phyloP scores from a whole-genome alignment of 495 filamentous ascomycete species.

The Podospora comata region DNA sequence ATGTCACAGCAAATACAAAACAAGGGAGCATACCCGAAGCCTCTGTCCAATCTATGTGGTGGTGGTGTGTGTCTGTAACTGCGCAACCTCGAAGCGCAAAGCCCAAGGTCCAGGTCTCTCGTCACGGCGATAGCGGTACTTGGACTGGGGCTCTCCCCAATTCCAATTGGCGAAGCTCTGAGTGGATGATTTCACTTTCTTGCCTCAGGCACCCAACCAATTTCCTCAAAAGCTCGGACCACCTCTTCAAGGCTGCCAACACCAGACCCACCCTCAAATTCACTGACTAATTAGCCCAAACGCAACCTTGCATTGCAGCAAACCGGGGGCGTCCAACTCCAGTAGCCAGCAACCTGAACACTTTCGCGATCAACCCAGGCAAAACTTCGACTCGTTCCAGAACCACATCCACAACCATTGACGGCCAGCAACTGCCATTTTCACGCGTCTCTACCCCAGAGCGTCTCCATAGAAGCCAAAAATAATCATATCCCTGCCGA shows the following conservation, averaged over 20 bases:
- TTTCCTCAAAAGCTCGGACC: background rate
- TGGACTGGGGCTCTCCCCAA: background rate
- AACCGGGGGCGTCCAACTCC: background rate
- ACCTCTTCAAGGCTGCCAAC: background rate
- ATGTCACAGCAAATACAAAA: background rate
- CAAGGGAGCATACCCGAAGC: slow-evolving; percentile 26
- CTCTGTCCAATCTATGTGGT: slow-evolving; percentile 11
- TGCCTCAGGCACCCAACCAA: slow-evolving; percentile 22
- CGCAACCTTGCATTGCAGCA: background rate
- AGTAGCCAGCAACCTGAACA: background rate
- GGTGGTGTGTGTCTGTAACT: slow-evolving; percentile 12
- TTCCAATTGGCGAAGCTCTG: slow-evolving; percentile 23
- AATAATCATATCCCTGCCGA: background rate
- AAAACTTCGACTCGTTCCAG: background rate
- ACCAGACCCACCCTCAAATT: background rate
- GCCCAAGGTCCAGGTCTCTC: slow-evolving; percentile 8
- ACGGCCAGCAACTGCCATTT: slow-evolving; percentile 2
- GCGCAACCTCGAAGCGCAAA: slow-evolving; percentile 16
- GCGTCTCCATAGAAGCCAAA: background rate
- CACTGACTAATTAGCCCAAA: background rate
- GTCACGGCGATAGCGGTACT: background rate
- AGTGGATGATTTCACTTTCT: background rate
- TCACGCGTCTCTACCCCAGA: slow-evolving; percentile 19
- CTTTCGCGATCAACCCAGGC: background rate
- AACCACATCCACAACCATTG: background rate